Base-by-base conservation (phyloP, 2,329 filamentous ascomycete species). In the Truncatella angustata region DNA sequence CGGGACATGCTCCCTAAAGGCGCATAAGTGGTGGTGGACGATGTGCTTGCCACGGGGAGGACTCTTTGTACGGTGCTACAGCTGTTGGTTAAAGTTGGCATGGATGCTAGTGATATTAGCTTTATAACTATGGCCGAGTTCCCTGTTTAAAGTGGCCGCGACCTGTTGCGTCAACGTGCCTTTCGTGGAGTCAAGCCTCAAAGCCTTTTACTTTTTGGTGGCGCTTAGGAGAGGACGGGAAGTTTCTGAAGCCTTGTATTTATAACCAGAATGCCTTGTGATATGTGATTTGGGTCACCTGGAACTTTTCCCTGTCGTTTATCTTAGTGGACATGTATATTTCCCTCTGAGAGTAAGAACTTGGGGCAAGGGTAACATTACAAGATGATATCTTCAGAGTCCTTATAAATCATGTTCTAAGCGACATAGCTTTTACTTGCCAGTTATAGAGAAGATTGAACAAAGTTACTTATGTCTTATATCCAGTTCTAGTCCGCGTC, bases 121-220 rank as follows among this genome's bases (percentile, higher is more conserved):
- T 62, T 82, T n/a, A 70, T 82, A 67, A 74, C 75, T 0, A 73
- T 85, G 20, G 81, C 76, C 1, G 82, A 86, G 63, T 82, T 86
- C 40, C 79, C 81, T 12, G 36, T 70, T 51, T 81, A 85, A 56
- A 66, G 72, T 56, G 82, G 80, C 2, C 71, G 81, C 39, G 64
- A 73, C 52, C 32, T 74, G 34, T 63, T 86, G 62, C 70, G 65
- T 20, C 54, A 59, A 49, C 57, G 58, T 49, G 79, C 79, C 0
- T 85, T 82, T 72, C 78, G 78, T 3, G 59, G 54, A 54, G 71
- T 79, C 18, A 60, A 56, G 26, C 60, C 85, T 56, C 76, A 78
- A 59, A 84, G 76, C 54, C 73, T 85, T 50, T 63, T 85, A 50
- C 71, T 81, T 4, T 80, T 75, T 65, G 70, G 63, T 40, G 73